Conservation (phyloP, 73 alveolate genomes). For the Paramecium bursaria region DNA sequence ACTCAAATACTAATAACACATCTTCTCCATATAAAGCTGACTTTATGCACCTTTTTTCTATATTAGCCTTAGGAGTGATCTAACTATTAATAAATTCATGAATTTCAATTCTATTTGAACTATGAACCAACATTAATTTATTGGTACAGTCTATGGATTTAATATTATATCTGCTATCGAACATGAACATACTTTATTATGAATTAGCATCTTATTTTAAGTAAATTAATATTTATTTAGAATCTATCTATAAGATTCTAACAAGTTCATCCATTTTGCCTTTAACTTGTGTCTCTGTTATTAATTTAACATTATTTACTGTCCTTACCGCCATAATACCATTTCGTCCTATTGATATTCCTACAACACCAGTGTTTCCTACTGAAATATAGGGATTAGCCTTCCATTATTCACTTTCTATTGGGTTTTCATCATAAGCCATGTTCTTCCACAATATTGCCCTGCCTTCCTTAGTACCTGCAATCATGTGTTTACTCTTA, state of each 20-base stretch:
- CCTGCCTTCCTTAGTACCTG: conserved; percentile 96
- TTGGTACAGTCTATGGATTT: conserved; percentile 92
- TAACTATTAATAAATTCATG: conserved; percentile 80
- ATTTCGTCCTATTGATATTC: conserved; percentile 89
- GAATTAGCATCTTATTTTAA: conserved; percentile 22
- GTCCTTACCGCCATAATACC: conserved; percentile 85
- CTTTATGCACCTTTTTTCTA: conserved; percentile 82
- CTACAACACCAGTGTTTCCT: conserved; percentile 72
- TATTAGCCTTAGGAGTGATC: conserved; percentile 73
- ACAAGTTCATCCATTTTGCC: conserved; percentile 90
- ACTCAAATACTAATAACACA: conserved; percentile 78
- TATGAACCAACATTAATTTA: conserved; percentile 85
- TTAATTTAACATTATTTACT: conserved; percentile 80
- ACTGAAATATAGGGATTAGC: conserved; percentile 88
- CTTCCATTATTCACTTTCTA: conserved; percentile 94
- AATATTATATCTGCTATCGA: conserved; percentile 79
- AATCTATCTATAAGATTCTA: conserved; percentile 89
- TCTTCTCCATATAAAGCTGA: conserved; percentile 90
- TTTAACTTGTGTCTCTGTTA: conserved; percentile 88
- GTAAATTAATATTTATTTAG: conserved; percentile 85
- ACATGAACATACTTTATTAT: conserved; percentile 55
- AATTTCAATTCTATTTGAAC: conserved; percentile 88
- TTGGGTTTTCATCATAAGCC: conserved; percentile 90
- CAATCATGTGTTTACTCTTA: conserved; percentile 89
- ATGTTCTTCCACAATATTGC: conserved; percentile 97